These are phyloP conservation scores for Neopestalotiopsis clavispora DNA, from an alignment of 2,329 filamentous ascomycete genomes.

Conservation along the genomic window DNA sequence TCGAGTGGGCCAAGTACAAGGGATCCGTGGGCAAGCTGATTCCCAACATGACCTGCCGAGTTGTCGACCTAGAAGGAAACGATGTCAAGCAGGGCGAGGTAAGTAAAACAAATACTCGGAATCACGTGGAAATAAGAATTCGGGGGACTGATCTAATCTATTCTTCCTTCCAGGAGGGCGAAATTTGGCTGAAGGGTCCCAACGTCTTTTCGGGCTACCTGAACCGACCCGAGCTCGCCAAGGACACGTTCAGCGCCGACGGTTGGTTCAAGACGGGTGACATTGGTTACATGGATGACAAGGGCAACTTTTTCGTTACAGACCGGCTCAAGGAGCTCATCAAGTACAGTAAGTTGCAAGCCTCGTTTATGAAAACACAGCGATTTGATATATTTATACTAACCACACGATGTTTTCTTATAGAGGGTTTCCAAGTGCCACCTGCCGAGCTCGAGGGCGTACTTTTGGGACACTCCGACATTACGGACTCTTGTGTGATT, in stretches of 20 bases:
- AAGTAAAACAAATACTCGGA: conserved; percentile 7
- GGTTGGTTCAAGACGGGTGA: conserved; percentile 93
- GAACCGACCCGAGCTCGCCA: conserved; percentile 73
- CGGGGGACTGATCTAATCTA: too few relatives aligned
- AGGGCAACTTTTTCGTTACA: conserved; percentile 88
- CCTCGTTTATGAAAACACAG: not conserved
- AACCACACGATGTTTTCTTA: conserved; percentile 41
- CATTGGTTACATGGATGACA: conserved; percentile 76
- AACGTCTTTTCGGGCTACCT: conserved; percentile 82
- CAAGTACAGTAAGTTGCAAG: conserved; percentile 55
- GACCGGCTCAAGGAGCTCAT: conserved; percentile 78
- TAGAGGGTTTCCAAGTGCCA: conserved; percentile 73
- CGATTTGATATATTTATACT: not conserved
- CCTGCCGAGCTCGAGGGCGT: conserved; percentile 67
- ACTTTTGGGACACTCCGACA: conserved; percentile 46
- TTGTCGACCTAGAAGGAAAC: conserved; percentile 68
- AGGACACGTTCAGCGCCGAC: conserved; percentile 73
- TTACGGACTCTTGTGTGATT: conserved; percentile 65
- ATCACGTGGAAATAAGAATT: not conserved
- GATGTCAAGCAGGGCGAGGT: conserved; percentile 60
- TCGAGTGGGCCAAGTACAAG: conserved; percentile 76
- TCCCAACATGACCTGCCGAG: conserved; percentile 81
- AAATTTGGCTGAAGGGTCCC: conserved; percentile 78
- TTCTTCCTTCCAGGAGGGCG: conserved; percentile 60
- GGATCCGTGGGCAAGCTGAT: conserved; percentile 80